Evolutionary conservation across 192 early-diverging fungal genomes (phyloP), one percentile per base, ranked within the genome.

Genomic region (Coemansia sp.): DNA sequence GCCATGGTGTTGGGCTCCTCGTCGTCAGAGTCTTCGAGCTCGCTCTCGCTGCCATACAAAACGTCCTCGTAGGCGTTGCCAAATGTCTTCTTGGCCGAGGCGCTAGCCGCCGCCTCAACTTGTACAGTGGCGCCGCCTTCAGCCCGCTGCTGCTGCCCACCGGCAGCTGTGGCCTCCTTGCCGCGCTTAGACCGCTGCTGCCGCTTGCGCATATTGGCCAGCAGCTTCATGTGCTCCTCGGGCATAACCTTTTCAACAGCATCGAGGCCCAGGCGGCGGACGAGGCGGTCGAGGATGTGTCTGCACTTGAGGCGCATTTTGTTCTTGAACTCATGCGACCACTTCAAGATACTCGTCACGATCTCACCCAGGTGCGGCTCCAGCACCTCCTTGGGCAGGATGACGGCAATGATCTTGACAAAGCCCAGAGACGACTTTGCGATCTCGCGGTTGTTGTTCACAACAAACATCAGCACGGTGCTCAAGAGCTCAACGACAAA

Each of bases 141-240:
- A 1, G 86, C 75, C 57, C 20, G 56, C 37, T 50, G 42, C 12
- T 52, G 69, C 1, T 72, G 78, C 4, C 78, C 77, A 38, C 64
- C 75, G 39, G 39, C 62, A 21, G 77, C 73, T 56, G 69, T 67
- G 18, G 48, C 74, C 34, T 77, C 66, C 59, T 70, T 84, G 35
- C 68, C 70, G 35, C 89, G 88, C 86, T 97, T 95, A 31, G 89
- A 79, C 35, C 92, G 85, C 69, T 94, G 89, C 62, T 90, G 87
- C 48, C 92, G 87, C 79, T 98, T 97, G 62, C 90, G 87, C 78
- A 99, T 99, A 73, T 98, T 99, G 61, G 79, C 60, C 43, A 99
- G 83, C 14, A 99, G 77, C 84, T 94, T 95, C 69, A 84, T 77
- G 80, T 98, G 94, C 42, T 86, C 87, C 68, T 95, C 90, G 16